Evolutionary conservation across 257 asterid genomes (phyloP).

Genomic region (Solanum pimpinellifolium): DNA sequence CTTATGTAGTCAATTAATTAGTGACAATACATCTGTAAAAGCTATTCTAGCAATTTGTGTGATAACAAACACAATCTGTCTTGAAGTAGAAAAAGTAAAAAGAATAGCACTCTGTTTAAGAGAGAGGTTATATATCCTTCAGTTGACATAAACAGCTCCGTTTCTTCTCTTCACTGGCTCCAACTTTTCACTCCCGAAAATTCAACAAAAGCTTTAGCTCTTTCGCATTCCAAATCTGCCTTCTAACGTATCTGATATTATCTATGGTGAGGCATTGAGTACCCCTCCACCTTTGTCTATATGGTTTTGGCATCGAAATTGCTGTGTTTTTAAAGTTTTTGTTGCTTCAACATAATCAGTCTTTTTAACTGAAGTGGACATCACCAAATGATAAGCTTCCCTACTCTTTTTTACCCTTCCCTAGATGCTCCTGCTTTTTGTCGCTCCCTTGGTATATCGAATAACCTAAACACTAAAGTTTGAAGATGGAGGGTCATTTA

Average conservation of each 20-base stretch:
- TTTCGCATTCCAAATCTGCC: not conserved
- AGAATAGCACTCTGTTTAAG: not conserved
- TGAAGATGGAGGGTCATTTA: not conserved
- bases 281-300: not conserved
- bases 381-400: not conserved
- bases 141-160: not conserved
- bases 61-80: not conserved
- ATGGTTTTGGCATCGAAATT: not conserved
- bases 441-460: not conserved
- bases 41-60: not conserved
- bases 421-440: not conserved
- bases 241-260: not conserved
- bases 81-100: not conserved
- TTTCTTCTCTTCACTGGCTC: not conserved
- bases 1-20: not conserved
- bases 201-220: not conserved
- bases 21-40: not conserved
- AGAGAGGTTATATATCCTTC: not conserved
- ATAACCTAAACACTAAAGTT: not conserved
- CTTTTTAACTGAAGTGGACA: not conserved
- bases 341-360: not conserved
- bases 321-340: not conserved
- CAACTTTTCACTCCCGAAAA: not conserved
- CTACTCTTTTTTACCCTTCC: not conserved
- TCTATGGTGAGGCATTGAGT: not conserved